Base-by-base conservation (phyloP, 202 grass and related monocot species). In the Cymbopogon flexuosus region DNA sequence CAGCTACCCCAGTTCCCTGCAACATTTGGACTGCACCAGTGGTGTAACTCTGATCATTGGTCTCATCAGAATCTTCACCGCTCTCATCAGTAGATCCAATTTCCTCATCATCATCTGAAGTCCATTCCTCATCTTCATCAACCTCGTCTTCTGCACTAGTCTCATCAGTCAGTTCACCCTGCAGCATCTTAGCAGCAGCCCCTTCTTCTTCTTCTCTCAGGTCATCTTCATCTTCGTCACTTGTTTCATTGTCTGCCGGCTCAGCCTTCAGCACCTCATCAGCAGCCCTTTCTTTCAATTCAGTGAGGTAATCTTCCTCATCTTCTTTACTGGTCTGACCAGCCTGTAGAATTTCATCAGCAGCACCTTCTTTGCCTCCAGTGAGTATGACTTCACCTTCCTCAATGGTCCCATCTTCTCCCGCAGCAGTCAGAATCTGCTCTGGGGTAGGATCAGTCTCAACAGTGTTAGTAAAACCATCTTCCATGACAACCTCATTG, bases 51-150 rank as follows among this genome's bases (percentile, higher is more conserved):
- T 61, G 19, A 40, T 72, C 58, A 39, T 13, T 54, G 42, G 6
- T 54, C 57, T 72, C 41, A 63, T 37, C 19, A n/a, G 23, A 21
- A 29, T 78, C 75, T 49, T 51, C 62, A 37, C 66, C 15, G 1
- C 43, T 68, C 12, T 62, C 79, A 0, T 70, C 78, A n/a, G 8
- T 31, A 7, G 57, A 82, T 3, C 30, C 24, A 35, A 45, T 58
- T 16, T 73, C 73, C 1, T 78, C 72, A 62, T 79, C 62, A 47
- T 87, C 75, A 35, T 65, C 68, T 3, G 27, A 71, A 67, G 39
- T 8, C 31, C 63, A 68, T 18, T 79, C 62, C 46, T 68, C 77
- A 11, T 79, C 77, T 40, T 70, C 73, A 40, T 59, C 12, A 0
- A 59, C 16, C 3, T 21, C 72, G 18, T 79, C 62, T 45, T 64